phyloP scores from a whole-genome alignment of 208 protist genomes.

The Acanthamoeba rhysodes region DNA sequence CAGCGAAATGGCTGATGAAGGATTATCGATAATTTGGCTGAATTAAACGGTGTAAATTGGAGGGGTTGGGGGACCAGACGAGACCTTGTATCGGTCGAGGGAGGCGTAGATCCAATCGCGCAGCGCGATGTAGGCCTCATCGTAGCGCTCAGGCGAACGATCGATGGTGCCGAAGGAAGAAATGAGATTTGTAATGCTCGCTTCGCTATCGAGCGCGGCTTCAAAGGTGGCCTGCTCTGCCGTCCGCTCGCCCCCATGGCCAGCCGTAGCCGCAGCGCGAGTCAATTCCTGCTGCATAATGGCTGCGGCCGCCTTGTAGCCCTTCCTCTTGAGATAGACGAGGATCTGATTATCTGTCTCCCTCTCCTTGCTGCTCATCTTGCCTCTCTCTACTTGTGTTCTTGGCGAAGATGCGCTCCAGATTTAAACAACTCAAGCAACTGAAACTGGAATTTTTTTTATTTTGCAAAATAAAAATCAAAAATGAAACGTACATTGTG shows the following conservation, averaged over 20 bases:
- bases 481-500: too few relatives aligned
- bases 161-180: constrained; percentile 33
- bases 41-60: not conserved
- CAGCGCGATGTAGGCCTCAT: constrained; percentile 81
- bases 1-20: not conserved
- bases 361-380: constrained; percentile 48
- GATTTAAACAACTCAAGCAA: too few relatives aligned
- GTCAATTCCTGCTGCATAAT: constrained; percentile 22
- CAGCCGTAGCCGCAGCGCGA: not conserved
- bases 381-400: not conserved
- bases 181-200: constrained; percentile 51
- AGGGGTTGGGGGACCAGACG: not conserved
- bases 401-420: too few relatives aligned
- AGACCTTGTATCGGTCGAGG: constrained; percentile 86
- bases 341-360: constrained; percentile 22
- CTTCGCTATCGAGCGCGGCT: constrained; percentile 4
- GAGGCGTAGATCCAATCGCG: constrained; percentile 86
- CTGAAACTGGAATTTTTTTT: too few relatives aligned
- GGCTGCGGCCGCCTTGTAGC: not conserved
- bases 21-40: not conserved
- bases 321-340: constrained; percentile 46
- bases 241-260: not conserved
- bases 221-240: constrained; percentile 62
- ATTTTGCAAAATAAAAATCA: too few relatives aligned
- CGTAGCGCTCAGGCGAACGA: constrained; percentile 75